A percentile compares a stretch with the other conserved stretches of the same genome.
Evolutionary conservation across 192 early-diverging fungal species (phyloP).

Genomic region (Coemansia aciculifera): DNA sequence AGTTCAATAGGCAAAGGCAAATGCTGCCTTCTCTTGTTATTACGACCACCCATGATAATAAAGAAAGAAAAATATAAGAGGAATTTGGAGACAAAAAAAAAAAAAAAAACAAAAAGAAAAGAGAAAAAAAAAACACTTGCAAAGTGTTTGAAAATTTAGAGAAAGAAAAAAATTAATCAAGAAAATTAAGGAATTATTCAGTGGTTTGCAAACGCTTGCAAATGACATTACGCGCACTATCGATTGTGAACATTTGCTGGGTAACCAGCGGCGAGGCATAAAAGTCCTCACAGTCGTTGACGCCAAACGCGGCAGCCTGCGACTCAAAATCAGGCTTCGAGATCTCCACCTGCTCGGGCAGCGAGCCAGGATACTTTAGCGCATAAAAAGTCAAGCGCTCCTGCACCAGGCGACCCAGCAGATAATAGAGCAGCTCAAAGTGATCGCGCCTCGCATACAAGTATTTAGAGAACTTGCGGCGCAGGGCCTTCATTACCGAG

Average conservation of each 20-base stretch:
- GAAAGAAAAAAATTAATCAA: not conserved
- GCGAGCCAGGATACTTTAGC: conserved; percentile 56
- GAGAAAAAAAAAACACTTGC: not conserved
- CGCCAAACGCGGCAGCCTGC: conserved; percentile 58
- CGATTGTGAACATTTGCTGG: conserved; percentile 47
- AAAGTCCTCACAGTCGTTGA: conserved; percentile 61
- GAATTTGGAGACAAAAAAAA: not conserved
- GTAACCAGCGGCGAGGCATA: conserved; percentile 56
- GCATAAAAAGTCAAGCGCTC: conserved; percentile 77
- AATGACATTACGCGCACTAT: conserved; percentile 28
- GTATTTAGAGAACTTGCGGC: conserved; percentile 85
- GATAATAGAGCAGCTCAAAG: conserved; percentile 76
- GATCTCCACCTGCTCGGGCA: conserved; percentile 62
- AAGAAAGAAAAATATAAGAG: not conserved
- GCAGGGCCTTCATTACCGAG: conserved; percentile 81
- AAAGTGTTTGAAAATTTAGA: not conserved
- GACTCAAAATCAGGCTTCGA: conserved; percentile 62
- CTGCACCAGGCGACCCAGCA: conserved; percentile 70
- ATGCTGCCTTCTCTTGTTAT: conserved; percentile 52
- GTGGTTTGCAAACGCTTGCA: conserved; percentile 31
- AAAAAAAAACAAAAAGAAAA: not conserved
- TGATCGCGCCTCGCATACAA: conserved; percentile 73
- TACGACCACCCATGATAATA: conserved; percentile 49
- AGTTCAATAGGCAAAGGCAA: conserved; percentile 43
- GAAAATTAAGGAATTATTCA: not conserved